Conservation (phyloP, 1,139 yeast genomes). For the Geotrichum fermentans region DNA sequence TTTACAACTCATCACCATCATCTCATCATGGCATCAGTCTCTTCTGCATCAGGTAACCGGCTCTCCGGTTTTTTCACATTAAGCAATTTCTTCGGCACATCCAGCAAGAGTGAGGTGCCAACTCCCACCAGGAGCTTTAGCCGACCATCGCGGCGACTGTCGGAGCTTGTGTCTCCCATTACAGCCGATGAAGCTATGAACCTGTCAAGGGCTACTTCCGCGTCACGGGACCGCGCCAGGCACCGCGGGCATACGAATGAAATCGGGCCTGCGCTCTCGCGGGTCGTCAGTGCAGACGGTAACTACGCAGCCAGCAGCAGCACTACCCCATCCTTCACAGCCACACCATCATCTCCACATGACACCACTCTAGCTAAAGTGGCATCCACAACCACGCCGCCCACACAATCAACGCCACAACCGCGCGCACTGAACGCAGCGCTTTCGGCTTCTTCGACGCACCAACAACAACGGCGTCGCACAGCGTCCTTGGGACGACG, state of each 20-base stretch:
- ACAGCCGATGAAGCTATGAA: conserved; percentile 40
- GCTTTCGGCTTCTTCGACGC: neutral
- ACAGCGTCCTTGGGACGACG: neutral
- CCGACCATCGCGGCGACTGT: conserved; percentile 20
- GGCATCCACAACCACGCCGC: neutral
- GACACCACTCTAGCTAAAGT: neutral
- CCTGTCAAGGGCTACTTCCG: conserved; percentile 34
- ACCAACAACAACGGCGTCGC: neutral
- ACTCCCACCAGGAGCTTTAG: neutral
- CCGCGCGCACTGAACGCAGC: neutral
- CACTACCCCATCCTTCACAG: neutral
- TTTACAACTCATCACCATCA: too few relatives aligned
- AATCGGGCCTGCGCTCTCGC: conserved; percentile 3
- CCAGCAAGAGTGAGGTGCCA: too few relatives aligned
- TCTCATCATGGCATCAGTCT: neutral
- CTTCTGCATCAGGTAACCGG: neutral
- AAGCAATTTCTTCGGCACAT: neutral
- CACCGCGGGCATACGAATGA: neutral
- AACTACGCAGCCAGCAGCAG: neutral
- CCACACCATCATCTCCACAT: neutral
- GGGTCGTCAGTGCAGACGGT: conserved; percentile 8
- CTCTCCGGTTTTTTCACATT: neutral
- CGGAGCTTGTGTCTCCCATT: conserved; percentile 25
- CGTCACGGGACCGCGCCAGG: neutral
- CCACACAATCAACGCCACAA: neutral